Evolutionary conservation across 2,329 filamentous ascomycete species (phyloP).

Genomic region (Fusarium tuaranense): DNA sequence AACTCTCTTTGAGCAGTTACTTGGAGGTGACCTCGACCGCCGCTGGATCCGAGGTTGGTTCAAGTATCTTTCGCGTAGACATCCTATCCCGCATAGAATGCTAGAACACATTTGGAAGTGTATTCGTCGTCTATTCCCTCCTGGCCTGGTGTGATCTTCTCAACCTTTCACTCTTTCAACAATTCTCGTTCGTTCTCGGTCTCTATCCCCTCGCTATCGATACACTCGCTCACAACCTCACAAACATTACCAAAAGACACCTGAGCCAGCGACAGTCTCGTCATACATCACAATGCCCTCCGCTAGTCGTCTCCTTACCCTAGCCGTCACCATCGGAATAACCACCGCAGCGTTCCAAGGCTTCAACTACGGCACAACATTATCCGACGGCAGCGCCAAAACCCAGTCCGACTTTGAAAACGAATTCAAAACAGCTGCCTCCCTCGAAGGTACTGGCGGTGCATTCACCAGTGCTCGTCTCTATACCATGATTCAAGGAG

Average conservation of each 20-base stretch:
- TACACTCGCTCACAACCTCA: slow-evolving; percentile 30
- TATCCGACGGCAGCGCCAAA: slow-evolving; percentile 71
- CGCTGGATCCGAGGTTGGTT: background rate
- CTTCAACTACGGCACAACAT: slow-evolving; percentile 79
- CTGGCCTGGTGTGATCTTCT: background rate
- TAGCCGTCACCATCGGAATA: slow-evolving; percentile 51
- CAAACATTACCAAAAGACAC: background rate
- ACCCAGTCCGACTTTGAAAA: slow-evolving; percentile 73
- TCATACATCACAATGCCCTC: slow-evolving; percentile 47
- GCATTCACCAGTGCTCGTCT: slow-evolving; percentile 76
- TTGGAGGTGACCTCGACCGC: background rate
- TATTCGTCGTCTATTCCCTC: slow-evolving; percentile 16
- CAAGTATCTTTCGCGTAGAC: background rate
- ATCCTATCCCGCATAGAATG: slow-evolving; percentile 7
- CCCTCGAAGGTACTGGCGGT: slow-evolving; percentile 71
- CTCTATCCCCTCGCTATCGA: slow-evolving; percentile 1
- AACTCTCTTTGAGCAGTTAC: background rate
- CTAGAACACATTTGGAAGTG: slow-evolving; percentile 22
- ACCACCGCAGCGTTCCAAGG: slow-evolving; percentile 64
- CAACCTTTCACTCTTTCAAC: background rate
- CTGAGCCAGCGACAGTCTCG: background rate
- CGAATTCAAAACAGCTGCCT: slow-evolving; percentile 75
- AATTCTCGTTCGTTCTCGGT: slow-evolving; percentile 1
- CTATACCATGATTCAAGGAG: slow-evolving; percentile 81
- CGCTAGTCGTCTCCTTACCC: slow-evolving; percentile 46